Evolutionary conservation across 345 rosid genomes (phyloP).

Genomic region (Eucalyptus lansdowneana): DNA sequence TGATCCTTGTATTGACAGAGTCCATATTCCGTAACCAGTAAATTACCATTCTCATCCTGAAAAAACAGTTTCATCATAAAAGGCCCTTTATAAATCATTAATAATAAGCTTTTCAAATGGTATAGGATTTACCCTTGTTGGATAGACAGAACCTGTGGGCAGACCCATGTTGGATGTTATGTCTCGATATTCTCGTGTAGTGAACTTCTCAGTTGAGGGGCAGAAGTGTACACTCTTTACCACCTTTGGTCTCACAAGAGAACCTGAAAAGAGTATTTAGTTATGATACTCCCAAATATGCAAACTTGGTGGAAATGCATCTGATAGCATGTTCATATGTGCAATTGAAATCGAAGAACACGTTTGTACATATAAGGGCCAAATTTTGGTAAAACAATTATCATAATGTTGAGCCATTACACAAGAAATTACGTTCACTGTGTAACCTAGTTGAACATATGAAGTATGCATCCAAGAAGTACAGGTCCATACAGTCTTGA

Average conservation of each 20-base stretch:
- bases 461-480: not conserved
- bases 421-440: not conserved
- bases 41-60: conserved; percentile 86
- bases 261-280: conserved; percentile 33
- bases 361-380: not conserved
- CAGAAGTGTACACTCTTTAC: conserved; percentile 96
- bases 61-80: conserved; percentile 2
- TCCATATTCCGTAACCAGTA: conserved; percentile 95
- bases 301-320: not conserved
- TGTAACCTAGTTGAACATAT: not conserved
- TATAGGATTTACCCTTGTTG: conserved; percentile 68
- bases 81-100: not conserved
- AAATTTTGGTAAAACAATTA: not conserved
- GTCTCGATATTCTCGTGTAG: conserved; percentile 83
- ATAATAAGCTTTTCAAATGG: not conserved
- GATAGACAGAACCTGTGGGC: conserved; percentile 97
- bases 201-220: conserved; percentile 62
- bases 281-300: not conserved
- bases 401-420: not conserved
- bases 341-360: not conserved
- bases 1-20: conserved; percentile 93
- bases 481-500: not conserved
- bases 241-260: conserved; percentile 97
- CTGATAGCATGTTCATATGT: not conserved
- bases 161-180: conserved; percentile 78